Evolutionary conservation across 2,329 filamentous ascomycete genomes (phyloP).

Genomic region (Didymella lethalis): DNA sequence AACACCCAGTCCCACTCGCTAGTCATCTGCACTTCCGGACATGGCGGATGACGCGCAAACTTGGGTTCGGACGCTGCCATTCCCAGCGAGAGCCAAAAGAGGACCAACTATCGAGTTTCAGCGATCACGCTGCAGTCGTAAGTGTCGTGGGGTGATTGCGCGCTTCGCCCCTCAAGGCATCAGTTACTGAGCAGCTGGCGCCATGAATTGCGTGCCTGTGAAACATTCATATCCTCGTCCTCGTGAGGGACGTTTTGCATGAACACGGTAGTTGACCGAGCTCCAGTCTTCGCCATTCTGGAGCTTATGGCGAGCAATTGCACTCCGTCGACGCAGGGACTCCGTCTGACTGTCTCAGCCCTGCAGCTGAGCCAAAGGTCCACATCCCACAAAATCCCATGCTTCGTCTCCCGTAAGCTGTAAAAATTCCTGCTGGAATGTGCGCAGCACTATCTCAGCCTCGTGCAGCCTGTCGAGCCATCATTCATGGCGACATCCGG

Average conservation of each 20-base stretch:
- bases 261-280: conserved; percentile 22
- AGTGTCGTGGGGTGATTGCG: conserved; percentile 13
- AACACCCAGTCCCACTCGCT: conserved; percentile 25
- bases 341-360: conserved; percentile 40
- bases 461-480: conserved; percentile 24
- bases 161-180: conserved; percentile 8
- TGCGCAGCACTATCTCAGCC: conserved; percentile 22
- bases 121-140: conserved; percentile 36
- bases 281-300: conserved; percentile 27
- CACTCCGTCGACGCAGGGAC: conserved; percentile 29
- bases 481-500: conserved; percentile 25
- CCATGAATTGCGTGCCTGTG: conserved; percentile 18
- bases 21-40: conserved; percentile 47
- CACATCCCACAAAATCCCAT: conserved; percentile 16
- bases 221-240: conserved; percentile 8
- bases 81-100: conserved; percentile 28
- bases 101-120: conserved; percentile 38
- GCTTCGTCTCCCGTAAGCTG: conserved; percentile 32
- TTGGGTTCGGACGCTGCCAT: conserved; percentile 42
- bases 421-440: conserved; percentile 26
- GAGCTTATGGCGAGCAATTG: conserved; percentile 28
- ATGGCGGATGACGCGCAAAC: conserved; percentile 41
- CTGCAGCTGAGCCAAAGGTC: conserved; percentile 35
- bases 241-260: conserved; percentile 19
- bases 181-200: conserved; percentile 8